Percentiles rank a stretch among this genome's conserved stretches.
These are phyloP conservation scores for Metschnikowia gruessii DNA, from an alignment of 805 yeast species.

Conservation along the genomic window DNA sequence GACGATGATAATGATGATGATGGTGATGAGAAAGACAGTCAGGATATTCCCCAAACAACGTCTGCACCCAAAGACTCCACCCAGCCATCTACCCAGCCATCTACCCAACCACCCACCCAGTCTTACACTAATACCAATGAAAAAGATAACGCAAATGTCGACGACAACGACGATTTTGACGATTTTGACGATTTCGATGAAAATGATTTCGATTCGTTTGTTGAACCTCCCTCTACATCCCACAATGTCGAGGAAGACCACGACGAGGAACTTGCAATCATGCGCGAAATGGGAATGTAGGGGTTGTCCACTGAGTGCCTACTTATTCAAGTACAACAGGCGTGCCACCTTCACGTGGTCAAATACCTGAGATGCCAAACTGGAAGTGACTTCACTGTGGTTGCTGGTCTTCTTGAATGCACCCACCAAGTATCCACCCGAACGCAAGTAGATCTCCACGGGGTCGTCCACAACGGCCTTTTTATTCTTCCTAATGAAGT, in stretches of 20 bases:
- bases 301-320: not conserved
- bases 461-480: slow-evolving; percentile 1
- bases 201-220: not conserved
- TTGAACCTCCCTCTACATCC: not conserved
- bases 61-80: too few relatives aligned
- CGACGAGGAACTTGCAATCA: slow-evolving; percentile 33
- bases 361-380: slow-evolving; percentile 44
- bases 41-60: too few relatives aligned
- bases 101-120: too few relatives aligned
- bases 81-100: too few relatives aligned
- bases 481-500: slow-evolving; percentile 22
- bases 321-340: slow-evolving; percentile 22
- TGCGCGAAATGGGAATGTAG: slow-evolving; percentile 38
- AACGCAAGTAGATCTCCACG: slow-evolving; percentile 9
- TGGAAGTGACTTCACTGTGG: slow-evolving; percentile 26
- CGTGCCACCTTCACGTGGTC: slow-evolving; percentile 48
- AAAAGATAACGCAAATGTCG: not conserved
- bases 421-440: slow-evolving; percentile 43
- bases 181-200: slow-evolving; percentile 3
- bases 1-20: slow-evolving; percentile 26
- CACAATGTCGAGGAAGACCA: slow-evolving; percentile 6
- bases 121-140: too few relatives aligned
- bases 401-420: slow-evolving; percentile 34
- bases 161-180: slow-evolving; percentile 24
- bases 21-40: not conserved